Base-by-base conservation (phyloP, 495 filamentous ascomycete genomes). In the Parachaetomium inaequale region DNA sequence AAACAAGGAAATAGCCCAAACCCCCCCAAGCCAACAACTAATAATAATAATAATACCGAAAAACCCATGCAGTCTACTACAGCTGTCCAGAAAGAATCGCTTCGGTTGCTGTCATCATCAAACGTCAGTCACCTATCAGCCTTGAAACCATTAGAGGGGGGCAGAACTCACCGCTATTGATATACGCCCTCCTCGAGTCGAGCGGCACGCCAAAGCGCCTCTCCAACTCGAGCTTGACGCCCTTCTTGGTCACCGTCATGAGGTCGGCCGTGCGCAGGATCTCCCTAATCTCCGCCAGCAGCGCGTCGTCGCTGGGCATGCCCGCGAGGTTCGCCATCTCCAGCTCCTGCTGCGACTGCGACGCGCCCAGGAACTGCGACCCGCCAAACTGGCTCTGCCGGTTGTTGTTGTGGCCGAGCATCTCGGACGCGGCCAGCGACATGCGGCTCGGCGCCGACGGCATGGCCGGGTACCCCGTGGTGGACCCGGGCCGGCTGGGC, bases 191-290 rank as follows among this genome's bases (percentile, higher is more conserved):
- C 80, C 85, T 90, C 55, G 83, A 74, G 71, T 98, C 93, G 56
- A 98, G 76, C 49, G 81, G 80, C 36, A 95, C 85, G 31, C 87
- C 89, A 72, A 96, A 99, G 65, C 92, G 83, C 68, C 83, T 81
- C 79, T 99, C 95, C 60, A 99, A 77, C 75, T 99, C 95, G 61
- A 82, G 75, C 82, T 96, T 97, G 77, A 99, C 88, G 61, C 88
- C 90, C 85, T 98, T 99, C 87, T 99, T 99, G 63, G 95, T 98
- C 31, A 98, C 89, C 11, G 80, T 91, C 94, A 99, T 99, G 68
- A 99, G 78, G 78, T 99, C 95, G 2, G 91, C 91, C 3, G 89
- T 92, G 63, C 86, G 81, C 52, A 99, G 78, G 58, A 99, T 95
- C 66, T 96, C 93, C 43, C 94, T 81, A 59, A 99, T 98, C 81